phyloP scores from a whole-genome alignment of 306 rosid genomes.

The Dicorynia guianensis region DNA sequence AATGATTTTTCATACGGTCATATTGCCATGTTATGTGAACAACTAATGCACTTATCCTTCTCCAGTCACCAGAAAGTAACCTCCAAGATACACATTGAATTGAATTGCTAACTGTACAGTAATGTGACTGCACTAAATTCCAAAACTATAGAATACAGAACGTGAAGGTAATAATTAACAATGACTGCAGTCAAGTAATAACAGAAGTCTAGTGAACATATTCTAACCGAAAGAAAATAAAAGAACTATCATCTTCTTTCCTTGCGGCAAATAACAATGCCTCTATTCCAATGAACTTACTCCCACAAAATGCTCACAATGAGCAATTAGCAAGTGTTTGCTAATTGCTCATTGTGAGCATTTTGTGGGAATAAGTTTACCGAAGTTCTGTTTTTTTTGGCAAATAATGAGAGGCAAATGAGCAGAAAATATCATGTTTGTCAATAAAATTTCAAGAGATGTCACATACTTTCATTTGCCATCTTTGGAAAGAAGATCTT shows the following conservation, averaged over 20 bases:
- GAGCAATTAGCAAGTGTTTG: no score
- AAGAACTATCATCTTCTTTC: conserved; percentile 44
- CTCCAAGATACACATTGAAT: conserved; percentile 45
- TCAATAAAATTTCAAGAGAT: conserved; percentile 44
- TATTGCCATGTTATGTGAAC: conserved; percentile 16
- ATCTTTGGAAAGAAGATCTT: conserved; percentile 60
- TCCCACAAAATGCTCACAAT: no score
- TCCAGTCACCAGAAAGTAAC: conserved; percentile 15
- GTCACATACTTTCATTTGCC: conserved; percentile 44
- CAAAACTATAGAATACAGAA: conserved; percentile 46
- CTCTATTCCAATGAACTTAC: no score
- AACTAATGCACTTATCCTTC: conserved; percentile 26
- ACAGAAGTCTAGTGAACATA: conserved; percentile 28
- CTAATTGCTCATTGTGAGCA: no score
- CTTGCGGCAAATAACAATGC: no score
- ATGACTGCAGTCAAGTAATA: conserved; percentile 39
- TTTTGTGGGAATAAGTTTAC: no score
- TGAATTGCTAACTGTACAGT: conserved; percentile 57
- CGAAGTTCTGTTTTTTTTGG: no score
- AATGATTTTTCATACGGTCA: conserved; percentile 28
- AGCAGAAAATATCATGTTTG: conserved; percentile 43
- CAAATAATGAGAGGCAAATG: conserved; percentile 40
- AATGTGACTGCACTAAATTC: conserved; percentile 50
- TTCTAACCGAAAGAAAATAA: conserved; percentile 64
- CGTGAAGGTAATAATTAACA: conserved; percentile 35